A percentile compares a stretch with the other conserved stretches of the same genome.
phyloP scores from a whole-genome alignment of 352 stramenopile species.

The Phytophthora sp. region DNA sequence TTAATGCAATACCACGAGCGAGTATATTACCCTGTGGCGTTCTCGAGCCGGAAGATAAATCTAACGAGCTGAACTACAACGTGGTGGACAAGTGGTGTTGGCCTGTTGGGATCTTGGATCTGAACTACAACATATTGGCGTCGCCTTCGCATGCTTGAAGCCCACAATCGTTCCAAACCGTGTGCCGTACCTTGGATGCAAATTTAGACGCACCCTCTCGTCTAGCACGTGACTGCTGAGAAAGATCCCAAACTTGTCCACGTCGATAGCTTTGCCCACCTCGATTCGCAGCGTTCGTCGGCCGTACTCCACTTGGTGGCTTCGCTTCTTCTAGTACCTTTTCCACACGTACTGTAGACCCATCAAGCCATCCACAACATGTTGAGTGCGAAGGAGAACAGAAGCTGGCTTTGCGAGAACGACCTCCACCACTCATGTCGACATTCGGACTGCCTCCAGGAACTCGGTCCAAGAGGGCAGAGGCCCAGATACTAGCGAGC shows the following conservation, averaged over 20 bases:
- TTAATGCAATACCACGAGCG: too few species aligned
- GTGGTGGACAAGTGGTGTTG: too few species aligned
- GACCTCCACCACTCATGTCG: conserved; percentile 79
- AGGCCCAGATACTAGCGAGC: conserved; percentile 91
- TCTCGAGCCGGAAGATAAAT: too few species aligned
- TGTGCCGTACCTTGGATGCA: conserved; percentile 53
- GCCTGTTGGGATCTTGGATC: too few species aligned
- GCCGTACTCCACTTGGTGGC: conserved; percentile 76
- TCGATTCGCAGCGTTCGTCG: conserved; percentile 86
- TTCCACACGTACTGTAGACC: conserved; percentile 58
- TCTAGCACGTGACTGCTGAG: conserved; percentile 42
- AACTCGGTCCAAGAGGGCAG: conserved; percentile 93
- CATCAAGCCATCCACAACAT: conserved; percentile 88
- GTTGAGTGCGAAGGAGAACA: conserved; percentile 90
- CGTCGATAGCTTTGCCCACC: conserved; percentile 56
- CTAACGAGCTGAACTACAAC: too few species aligned
- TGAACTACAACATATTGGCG: too few species aligned
- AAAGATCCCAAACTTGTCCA: conserved; percentile 53
- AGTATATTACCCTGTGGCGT: too few species aligned
- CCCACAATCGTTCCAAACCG: conserved; percentile 57
- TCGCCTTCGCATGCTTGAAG: conserved; percentile 34
- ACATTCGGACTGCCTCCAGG: conserved; percentile 91
- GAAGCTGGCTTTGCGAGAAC: conserved; percentile 44
- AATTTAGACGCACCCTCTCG: conserved; percentile 58
- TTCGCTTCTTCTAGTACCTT: conserved; percentile 57